Evolutionary conservation across 371 early-diverging fungal species (phyloP), one percentile per base, ranked within the genome.

Genomic region (Blakeslea trispora): DNA sequence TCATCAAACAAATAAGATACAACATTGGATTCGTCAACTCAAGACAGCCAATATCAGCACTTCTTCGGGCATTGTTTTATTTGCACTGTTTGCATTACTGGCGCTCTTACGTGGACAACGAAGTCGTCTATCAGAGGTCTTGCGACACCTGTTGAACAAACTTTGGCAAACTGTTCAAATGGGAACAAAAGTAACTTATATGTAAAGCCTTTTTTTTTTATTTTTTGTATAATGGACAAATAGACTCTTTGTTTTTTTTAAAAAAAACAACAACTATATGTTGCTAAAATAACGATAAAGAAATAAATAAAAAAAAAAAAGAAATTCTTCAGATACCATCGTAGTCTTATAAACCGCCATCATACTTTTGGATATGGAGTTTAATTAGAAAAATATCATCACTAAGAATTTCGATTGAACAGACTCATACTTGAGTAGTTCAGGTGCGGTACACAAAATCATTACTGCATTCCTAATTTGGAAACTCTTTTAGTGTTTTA

Each of bases 131-230:
- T 53, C 69, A 13, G 51, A 50, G 11, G 66, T 67, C 6, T 32
- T 69, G 4, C 69, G 65, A 48, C 44, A 31, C 2, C 23, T 62
- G 7, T 47, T 72, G 19, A 55, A 37, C 14, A 77, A 77, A 32
- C 10, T 77, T 41, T 73, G 71, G 74, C 74, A 69, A 40, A 77
- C 77, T 0, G 41, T 72, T 19, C 62, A 66, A 42, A 75, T 75
- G 76, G 77, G 77, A 5, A 77, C 77, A 21, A 73, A 71, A 48
- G 74, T 77, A 0, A 77, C 77, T 28, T 74, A 77, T 45, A 59
- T 77, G 60, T 77, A 60, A 71, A n/a, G n/a, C n/a, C n/a, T n/a
- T n/a, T n/a, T n/a, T n/a, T n/a, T n/a, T n/a, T n/a, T n/a, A n/a
- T n/a, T n/a, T n/a, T n/a, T n/a, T n/a, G n/a, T n/a, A n/a, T n/a